Conservation (phyloP, 495 filamentous ascomycete species). For the Penicillium daleae region DNA sequence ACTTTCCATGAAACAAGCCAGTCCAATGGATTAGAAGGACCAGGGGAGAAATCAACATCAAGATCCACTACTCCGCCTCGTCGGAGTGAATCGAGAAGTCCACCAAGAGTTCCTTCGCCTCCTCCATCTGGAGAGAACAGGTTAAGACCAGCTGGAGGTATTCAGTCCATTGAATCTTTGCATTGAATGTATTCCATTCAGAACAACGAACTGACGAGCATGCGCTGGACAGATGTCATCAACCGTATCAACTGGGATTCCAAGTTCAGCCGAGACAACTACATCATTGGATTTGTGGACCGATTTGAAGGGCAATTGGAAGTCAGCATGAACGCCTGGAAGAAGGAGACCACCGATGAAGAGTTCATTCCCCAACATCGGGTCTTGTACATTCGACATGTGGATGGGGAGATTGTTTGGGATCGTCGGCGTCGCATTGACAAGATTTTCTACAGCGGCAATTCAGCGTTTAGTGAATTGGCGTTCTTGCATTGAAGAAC, state of each 20-base stretch:
- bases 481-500: constrained; percentile 30
- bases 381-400: constrained; percentile 69
- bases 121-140: constrained; percentile 23
- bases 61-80: background rate
- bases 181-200: background rate
- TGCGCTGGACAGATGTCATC: constrained; percentile 57
- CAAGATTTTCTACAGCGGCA: constrained; percentile 62
- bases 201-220: background rate
- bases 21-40: background rate
- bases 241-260: constrained; percentile 76
- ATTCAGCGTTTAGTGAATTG: constrained; percentile 43
- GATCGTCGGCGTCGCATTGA: constrained; percentile 59
- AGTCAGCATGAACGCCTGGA: constrained; percentile 67
- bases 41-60: background rate
- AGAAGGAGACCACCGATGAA: constrained; percentile 75
- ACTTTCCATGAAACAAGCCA: background rate
- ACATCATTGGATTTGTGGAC: constrained; percentile 75
- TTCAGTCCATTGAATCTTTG: background rate
- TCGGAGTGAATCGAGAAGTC: background rate
- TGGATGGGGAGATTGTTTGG: constrained; percentile 57
- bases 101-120: constrained; percentile 3
- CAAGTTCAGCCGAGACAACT: constrained; percentile 61
- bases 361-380: constrained; percentile 86
- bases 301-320: constrained; percentile 70
- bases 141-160: constrained; percentile 27